Evolutionary conservation across 192 early-diverging fungal species (phyloP).

Genomic region (Allomyces macrogynus): DNA sequence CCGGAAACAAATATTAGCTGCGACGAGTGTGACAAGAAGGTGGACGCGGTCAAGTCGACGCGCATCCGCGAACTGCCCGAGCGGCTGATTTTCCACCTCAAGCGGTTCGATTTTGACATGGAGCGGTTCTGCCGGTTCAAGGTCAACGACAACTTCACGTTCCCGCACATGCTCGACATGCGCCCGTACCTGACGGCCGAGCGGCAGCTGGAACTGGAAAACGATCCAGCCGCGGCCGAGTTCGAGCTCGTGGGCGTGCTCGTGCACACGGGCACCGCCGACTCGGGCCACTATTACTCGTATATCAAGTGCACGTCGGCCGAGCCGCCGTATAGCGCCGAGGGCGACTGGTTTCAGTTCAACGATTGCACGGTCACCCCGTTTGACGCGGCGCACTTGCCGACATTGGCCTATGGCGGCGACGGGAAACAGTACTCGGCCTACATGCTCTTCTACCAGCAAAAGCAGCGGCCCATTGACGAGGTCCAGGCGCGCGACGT

Average conservation of each 20-base stretch:
- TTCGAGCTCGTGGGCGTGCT: constrained; percentile 32
- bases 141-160: constrained; percentile 37
- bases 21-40: constrained; percentile 24
- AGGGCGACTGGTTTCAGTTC: constrained; percentile 23
- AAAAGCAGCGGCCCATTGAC: not conserved
- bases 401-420: constrained; percentile 21
- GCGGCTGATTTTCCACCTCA: constrained; percentile 37
- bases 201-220: constrained; percentile 13
- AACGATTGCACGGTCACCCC: constrained; percentile 27
- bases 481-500: not conserved
- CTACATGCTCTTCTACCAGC: constrained; percentile 31
- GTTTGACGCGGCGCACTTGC: constrained; percentile 25
- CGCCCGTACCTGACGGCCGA: constrained; percentile 25
- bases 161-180: constrained; percentile 31
- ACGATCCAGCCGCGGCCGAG: constrained; percentile 12
- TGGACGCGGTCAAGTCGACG: constrained; percentile 32
- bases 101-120: constrained; percentile 40
- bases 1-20: constrained; percentile 31
- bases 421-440: constrained; percentile 27
- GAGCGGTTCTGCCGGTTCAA: constrained; percentile 30
- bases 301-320: constrained; percentile 19
- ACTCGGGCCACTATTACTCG: constrained; percentile 35
- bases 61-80: constrained; percentile 32
- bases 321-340: not conserved
- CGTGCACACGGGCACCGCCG: constrained; percentile 35